Base-by-base conservation (phyloP, 2,329 filamentous ascomycete genomes). In the Alternaria gansuensis region DNA sequence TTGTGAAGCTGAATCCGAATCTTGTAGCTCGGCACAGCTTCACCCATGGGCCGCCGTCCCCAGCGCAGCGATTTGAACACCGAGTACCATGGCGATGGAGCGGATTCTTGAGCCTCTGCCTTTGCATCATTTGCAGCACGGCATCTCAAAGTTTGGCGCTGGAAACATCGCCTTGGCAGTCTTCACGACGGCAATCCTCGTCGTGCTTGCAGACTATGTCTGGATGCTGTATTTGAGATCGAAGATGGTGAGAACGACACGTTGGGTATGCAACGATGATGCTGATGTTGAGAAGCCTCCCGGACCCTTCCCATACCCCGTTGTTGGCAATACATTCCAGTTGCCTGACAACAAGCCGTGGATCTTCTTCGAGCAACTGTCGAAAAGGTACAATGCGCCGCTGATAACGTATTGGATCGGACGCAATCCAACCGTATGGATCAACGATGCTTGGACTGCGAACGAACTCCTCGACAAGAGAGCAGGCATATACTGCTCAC, bases 341-440 rank as follows among this genome's bases (percentile, higher is more conserved):
- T 77, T 87, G 4, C 84, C 84, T 1, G 78, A 82, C 24, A 78
- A 77, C 54, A 85, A 86, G 66, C 84, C 85, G 2, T 87, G 85
- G 85, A 78, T 86, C 24, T 84, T 83, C 70, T 85, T 87, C 62
- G 83, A 87, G 53, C 68, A 82, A 62, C 72, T 86, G 0, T 83
- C 84, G 3, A 82, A 83, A 63, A 67, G 75, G 45, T 82, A 84
- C 66, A 72, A 82, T 5, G 76, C 80, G 0, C 81, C 83, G 0
- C 66, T 86, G 6, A 82, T 87, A 46, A 86, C 84, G 0, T 82
- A 84, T 64, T 86, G 84, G 84, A 83, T 85, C 29, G 75, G 74
- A 41, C 65, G 74, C 61, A 75, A 75, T 34, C 71, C 74, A 13
- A 77, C 74, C 8, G 72, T 74, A 46, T 82, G 62, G 80, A 75